Base-by-base conservation (phyloP, 2,329 filamentous ascomycete genomes). In the Venturiaceae sp. region DNA sequence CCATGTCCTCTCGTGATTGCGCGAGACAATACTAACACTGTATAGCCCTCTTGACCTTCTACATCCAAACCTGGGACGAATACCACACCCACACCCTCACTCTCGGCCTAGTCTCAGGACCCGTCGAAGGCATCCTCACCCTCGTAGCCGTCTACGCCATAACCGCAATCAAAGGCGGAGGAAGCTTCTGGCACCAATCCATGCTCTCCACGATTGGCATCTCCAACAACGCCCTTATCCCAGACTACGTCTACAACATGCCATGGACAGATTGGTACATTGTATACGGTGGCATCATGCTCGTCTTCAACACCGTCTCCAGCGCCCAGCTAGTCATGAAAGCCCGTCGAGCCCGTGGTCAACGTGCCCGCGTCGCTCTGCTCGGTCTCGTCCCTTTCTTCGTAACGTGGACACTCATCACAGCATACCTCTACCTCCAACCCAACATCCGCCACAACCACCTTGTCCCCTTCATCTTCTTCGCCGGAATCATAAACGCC, bases 61-160 rank as follows among this genome's bases (percentile, higher is more conserved):
- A 97, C 72, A 87, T 97, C 44, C 94, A 97, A 72, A 97, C 94
- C 34, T 99, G 94, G 94, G 94, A 99, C 69, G 94, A 97, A 72
- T 99, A 97, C 75, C 92, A 97, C 75, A 99, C 94, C 55, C 92
- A 96, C 73, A 94, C 92, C 3, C 82, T 99, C 53, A 96, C 91
- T 1, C 83, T 99, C 5, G 94, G 94, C 60, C 77, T 97, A 62
- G 81, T 99, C 64, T 96, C 92, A 63, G 94, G 94, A 0, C 94
- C 94, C 3, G 94, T 99, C 37, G 94, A 99, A 74, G 94, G 94
- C 55, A 87, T 99, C 58, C 75, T 97, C 52, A 91, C 90, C 41
- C 80, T 99, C 21, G 86, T 90, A 66, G 70, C 82, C 58, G 85
- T 99, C 60, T 97, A 94, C 72, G 83, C 84, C 36, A 76, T 95